A percentile compares a stretch with the other conserved stretches of the same genome.
phyloP scores from a whole-genome alignment of 495 filamentous ascomycete genomes.

The Penicillium argentinense region DNA sequence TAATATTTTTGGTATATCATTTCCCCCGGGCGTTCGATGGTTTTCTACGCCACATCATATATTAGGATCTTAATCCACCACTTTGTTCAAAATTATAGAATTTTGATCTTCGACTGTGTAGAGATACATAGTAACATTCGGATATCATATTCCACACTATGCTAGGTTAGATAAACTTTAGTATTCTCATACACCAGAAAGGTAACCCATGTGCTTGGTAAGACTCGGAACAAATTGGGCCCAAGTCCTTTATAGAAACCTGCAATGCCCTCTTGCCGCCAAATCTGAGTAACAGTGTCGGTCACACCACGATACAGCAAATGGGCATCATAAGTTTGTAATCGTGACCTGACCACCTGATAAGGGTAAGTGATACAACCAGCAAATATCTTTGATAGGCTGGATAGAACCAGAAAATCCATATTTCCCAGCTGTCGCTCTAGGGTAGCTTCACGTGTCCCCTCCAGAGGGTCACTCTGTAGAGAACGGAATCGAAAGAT shows the following conservation, averaged over 20 bases:
- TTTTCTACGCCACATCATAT: too few relatives aligned
- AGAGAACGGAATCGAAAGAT: slow-evolving; percentile 42
- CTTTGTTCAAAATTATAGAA: too few relatives aligned
- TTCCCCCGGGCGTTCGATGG: too few relatives aligned
- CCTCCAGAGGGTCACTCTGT: neutral
- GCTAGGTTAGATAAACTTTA: slow-evolving; percentile 46
- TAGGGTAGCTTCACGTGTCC: slow-evolving; percentile 2
- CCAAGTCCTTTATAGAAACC: slow-evolving; percentile 94
- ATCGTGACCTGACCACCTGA: slow-evolving; percentile 80
- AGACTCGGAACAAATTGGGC: slow-evolving; percentile 81
- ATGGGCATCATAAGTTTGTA: slow-evolving; percentile 83
- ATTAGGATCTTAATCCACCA: too few relatives aligned
- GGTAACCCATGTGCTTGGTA: slow-evolving; percentile 96
- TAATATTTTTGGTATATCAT: too few relatives aligned
- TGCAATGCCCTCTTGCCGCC: slow-evolving; percentile 70
- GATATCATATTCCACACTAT: slow-evolving; percentile 2
- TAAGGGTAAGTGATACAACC: slow-evolving; percentile 89
- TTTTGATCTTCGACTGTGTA: too few relatives aligned
- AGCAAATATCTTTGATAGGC: slow-evolving; percentile 81
- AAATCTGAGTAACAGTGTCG: slow-evolving; percentile 73
- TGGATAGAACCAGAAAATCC: slow-evolving; percentile 76
- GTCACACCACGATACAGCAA: slow-evolving; percentile 61
- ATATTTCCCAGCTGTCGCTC: slow-evolving; percentile 59
- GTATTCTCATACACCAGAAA: slow-evolving; percentile 97
- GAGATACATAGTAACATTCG: too few relatives aligned